Evolutionary conservation across 495 filamentous ascomycete species (phyloP).

Genomic region (Tuber melanosporum): DNA sequence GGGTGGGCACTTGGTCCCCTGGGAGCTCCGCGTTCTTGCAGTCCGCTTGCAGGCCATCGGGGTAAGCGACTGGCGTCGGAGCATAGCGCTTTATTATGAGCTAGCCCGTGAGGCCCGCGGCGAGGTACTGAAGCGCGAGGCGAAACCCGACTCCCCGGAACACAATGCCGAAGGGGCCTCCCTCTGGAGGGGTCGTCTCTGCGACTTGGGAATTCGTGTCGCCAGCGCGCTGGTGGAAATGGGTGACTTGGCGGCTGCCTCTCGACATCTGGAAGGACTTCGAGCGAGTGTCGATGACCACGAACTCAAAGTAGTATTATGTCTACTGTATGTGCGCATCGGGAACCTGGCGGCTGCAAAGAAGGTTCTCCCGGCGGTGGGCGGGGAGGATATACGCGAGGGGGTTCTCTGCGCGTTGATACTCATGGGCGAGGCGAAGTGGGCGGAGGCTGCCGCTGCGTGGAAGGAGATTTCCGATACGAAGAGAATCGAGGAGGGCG

Average conservation of each 20-base stretch:
- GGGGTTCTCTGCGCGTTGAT: constrained; percentile 58
- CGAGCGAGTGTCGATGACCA: constrained; percentile 36
- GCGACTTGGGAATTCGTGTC: constrained; percentile 68
- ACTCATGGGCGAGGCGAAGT: constrained; percentile 72
- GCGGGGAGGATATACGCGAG: constrained; percentile 33
- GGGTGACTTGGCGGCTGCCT: constrained; percentile 75
- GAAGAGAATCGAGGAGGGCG: constrained; percentile 36
- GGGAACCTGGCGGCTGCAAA: constrained; percentile 67
- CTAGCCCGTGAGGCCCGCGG: constrained; percentile 67
- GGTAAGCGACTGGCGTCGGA: constrained; percentile 72
- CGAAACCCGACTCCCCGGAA: constrained; percentile 9
- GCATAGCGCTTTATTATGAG: constrained; percentile 84
- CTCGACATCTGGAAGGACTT: constrained; percentile 52
- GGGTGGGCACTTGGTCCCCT: constrained; percentile 60
- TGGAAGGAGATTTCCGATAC: constrained; percentile 55
- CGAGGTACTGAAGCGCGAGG: constrained; percentile 45
- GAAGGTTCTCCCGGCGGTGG: constrained; percentile 26
- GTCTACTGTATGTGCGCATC: constrained; percentile 64
- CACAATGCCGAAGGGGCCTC: constrained; percentile 43
- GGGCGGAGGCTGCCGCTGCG: constrained; percentile 53
- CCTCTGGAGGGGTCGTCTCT: constrained; percentile 63
- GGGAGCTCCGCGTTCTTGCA: constrained; percentile 74
- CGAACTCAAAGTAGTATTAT: constrained; percentile 47
- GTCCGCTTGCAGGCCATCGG: constrained; percentile 78
- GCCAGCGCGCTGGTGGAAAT: constrained; percentile 82